Evolutionary conservation across 1,139 yeast species (phyloP).

Genomic region (Saccharomyces pastorianus): DNA sequence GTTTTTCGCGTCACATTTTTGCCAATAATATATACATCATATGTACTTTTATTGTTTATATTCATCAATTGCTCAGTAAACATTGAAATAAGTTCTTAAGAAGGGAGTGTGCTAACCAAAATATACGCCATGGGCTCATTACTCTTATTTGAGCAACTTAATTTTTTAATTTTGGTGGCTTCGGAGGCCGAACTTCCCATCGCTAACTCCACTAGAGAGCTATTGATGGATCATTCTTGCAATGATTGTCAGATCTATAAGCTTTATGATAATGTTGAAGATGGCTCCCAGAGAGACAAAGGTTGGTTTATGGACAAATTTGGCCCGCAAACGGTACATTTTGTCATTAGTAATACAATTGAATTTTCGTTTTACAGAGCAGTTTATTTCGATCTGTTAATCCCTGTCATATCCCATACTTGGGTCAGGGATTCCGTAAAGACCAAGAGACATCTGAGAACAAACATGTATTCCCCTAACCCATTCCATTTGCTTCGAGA

Average conservation of each 20-base stretch:
- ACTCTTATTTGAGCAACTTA: background rate
- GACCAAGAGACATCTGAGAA: conserved; percentile 41
- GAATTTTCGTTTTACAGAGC: conserved; percentile 49
- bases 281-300: background rate
- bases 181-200: background rate
- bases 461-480: conserved; percentile 52
- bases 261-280: background rate
- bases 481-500: conserved; percentile 56
- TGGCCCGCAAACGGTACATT: conserved; percentile 31
- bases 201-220: background rate
- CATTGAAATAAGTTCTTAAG: background rate
- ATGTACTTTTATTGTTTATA: no score
- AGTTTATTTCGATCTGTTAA: conserved; percentile 44
- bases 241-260: background rate
- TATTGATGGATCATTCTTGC: background rate
- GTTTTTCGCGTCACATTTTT: background rate
- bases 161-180: background rate
- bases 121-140: background rate
- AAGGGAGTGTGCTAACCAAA: background rate
- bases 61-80: no score
- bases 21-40: background rate
- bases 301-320: conserved; percentile 4
- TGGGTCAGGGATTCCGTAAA: conserved; percentile 55
- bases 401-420: conserved; percentile 58
- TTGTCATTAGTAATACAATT: conserved; percentile 47